Conservation (phyloP, 1,139 yeast species). For the Meyerozyma smithsonii region DNA sequence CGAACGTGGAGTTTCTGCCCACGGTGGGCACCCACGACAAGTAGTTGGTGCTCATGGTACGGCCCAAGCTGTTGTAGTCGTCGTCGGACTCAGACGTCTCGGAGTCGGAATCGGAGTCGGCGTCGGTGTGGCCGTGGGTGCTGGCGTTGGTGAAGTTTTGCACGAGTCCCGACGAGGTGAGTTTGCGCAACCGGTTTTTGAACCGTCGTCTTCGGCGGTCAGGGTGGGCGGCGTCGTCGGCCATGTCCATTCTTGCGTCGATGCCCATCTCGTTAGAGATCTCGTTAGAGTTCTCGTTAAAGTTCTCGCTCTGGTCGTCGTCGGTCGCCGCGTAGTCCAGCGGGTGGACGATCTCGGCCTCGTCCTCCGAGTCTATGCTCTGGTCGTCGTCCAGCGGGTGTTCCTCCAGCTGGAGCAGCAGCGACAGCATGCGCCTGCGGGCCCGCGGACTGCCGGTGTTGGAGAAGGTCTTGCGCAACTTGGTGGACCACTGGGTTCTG, state of each 20-base stretch:
- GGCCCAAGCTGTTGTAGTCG: constrained; percentile 5
- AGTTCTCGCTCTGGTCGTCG: neutral
- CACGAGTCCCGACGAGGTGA: neutral
- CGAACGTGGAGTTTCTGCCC: constrained; percentile 94
- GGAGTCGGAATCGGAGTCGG: constrained; percentile 12
- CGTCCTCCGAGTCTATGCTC: constrained; percentile 1
- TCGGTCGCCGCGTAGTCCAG: neutral
- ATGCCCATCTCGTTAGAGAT: neutral
- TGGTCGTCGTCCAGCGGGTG: neutral
- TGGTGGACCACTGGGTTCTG: constrained; percentile 13
- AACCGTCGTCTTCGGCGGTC: neutral
- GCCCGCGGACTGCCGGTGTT: constrained; percentile 11
- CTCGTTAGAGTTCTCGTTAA: too few species aligned
- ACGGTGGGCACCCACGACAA: constrained; percentile 89
- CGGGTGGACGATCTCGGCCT: neutral
- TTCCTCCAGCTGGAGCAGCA: neutral
- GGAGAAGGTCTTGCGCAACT: constrained; percentile 19
- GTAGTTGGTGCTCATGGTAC: constrained; percentile 52
- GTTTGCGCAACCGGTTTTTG: neutral
- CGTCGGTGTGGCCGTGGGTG: constrained; percentile 8
- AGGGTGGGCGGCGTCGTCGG: neutral
- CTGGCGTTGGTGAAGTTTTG: neutral
- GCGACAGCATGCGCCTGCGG: neutral
- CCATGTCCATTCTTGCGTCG: neutral
- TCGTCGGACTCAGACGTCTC: constrained; percentile 14